These are phyloP conservation scores for Bipolaris cookei DNA, from an alignment of 2,329 filamentous ascomycete species.

Conservation along the genomic window DNA sequence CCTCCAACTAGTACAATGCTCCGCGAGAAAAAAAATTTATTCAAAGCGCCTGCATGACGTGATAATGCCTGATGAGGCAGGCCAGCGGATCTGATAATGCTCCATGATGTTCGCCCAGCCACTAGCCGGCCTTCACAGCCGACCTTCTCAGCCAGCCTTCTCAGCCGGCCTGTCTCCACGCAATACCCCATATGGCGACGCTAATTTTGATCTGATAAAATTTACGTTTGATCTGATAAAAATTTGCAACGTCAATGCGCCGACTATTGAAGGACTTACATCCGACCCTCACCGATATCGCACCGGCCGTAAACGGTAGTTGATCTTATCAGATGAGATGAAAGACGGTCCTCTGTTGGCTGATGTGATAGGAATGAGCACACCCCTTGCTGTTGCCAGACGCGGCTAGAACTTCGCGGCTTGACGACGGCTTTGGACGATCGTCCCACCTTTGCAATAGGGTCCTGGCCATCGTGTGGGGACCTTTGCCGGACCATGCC, in stretches of 20 bases:
- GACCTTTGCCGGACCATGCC: conserved; percentile 4
- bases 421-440: conserved; percentile 21
- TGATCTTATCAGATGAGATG: conserved; percentile 42
- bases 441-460: conserved; percentile 19
- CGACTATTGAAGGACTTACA: conserved; percentile 2
- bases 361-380: conserved; percentile 10
- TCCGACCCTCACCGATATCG: conserved; percentile 25
- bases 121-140: conserved; percentile 12
- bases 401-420: conserved; percentile 5
- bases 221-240: conserved; percentile 29
- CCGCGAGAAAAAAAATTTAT: conserved; percentile 8
- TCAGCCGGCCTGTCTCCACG: conserved; percentile 7
- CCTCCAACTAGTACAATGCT: conserved; percentile 7
- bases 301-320: background rate
- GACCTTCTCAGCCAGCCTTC: conserved; percentile 9
- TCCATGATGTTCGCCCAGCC: conserved; percentile 16
- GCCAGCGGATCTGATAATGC: conserved; percentile 23
- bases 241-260: conserved; percentile 14
- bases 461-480: conserved; percentile 21
- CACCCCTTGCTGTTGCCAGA: conserved; percentile 25
- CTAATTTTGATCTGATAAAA: conserved; percentile 34
- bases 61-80: conserved; percentile 8
- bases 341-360: conserved; percentile 12
- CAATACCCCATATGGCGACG: conserved; percentile 5
- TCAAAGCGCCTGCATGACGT: conserved; percentile 19